Evolutionary conservation across 495 filamentous ascomycete species (phyloP).

Genomic region (Melanomma pulvis-pyrius): DNA sequence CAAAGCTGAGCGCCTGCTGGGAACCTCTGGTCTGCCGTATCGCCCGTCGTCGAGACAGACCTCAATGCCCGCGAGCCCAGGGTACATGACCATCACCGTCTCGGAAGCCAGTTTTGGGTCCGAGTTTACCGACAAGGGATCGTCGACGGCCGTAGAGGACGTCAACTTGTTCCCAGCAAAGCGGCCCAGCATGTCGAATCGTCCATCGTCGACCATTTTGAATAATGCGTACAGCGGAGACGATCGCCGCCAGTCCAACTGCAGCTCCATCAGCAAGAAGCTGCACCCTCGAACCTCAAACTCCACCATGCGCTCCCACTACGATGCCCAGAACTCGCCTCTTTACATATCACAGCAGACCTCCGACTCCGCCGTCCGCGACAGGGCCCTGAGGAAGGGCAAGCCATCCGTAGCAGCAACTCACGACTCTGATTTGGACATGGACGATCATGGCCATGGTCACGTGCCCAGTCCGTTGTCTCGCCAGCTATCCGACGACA

Average conservation of each 20-base stretch:
- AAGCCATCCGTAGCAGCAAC: constrained; percentile 14
- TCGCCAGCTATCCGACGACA: background rate
- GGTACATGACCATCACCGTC: constrained; percentile 39
- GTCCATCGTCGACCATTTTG: constrained; percentile 39
- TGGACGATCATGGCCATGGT: background rate
- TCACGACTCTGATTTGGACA: constrained; percentile 11
- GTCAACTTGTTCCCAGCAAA: constrained; percentile 7
- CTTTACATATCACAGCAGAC: constrained; percentile 46
- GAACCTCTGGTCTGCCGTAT: constrained; percentile 23
- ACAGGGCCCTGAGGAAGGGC: constrained; percentile 43
- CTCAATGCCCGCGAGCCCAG: constrained; percentile 24
- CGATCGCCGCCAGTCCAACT: constrained; percentile 19
- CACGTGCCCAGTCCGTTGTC: background rate
- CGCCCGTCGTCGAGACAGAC: constrained; percentile 17
- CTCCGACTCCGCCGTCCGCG: constrained; percentile 44
- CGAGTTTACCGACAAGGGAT: constrained; percentile 25
- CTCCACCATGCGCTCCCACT: constrained; percentile 43
- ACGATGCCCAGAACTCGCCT: constrained; percentile 42
- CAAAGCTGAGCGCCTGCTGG: constrained; percentile 34
- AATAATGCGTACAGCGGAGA: constrained; percentile 15
- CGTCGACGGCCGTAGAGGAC: constrained; percentile 30
- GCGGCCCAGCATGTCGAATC: constrained; percentile 20
- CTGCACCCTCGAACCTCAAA: constrained; percentile 33
- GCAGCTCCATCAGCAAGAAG: constrained; percentile 27
- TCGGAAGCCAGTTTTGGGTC: constrained; percentile 41